Base-by-base conservation (phyloP, 805 yeast species). In the Saccharomycodes ludwigii region DNA sequence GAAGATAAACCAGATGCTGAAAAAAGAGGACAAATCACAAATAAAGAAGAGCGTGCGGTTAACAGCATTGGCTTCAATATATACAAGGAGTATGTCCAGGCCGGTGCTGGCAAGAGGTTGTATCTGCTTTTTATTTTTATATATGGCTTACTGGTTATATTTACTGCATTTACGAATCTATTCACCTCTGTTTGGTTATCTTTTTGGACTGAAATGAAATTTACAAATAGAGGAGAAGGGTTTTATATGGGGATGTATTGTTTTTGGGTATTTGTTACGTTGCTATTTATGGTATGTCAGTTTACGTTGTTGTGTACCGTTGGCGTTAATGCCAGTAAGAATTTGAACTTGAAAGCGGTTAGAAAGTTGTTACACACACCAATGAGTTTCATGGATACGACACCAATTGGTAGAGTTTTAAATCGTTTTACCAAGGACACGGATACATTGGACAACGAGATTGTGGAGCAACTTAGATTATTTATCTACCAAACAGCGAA, bases 401-500 rank as follows among this genome's bases (percentile, higher is more conserved):
- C 93, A 0, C 95, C 95, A 2, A 63, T 81, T 55, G 95, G 95
- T 4, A 69, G 95, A 45, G 76, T 84, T 37, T 61, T 84, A 47
- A 84, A 82, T 54, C 63, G 95, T 40, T 84, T 84, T 50, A 82
- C 94, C 3, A 82, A 82, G 44, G 95, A 84, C 52, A 78, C 91
- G 0, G 94, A 84, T 50, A 74, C 76, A 21, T 60, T 83, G 50
- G 95, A 84, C 50, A 81, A 82, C 47, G 88, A 80, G 54, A 53
- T 84, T 39, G 66, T 72, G 18, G 85, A 80, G 52, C 78, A 76
- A 47, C 43, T 78, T 25, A 66, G 91, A 40, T 56, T 76, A 52
- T 56, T 78, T 33, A 45, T 74, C 30, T 69, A 62, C 39, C 71
- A 76, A 10, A 33, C 63, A 18, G 53, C 74, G 16, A 68, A 64